These are phyloP conservation scores for Dioscorea dumetorum DNA, from an alignment of 106 monocot genomes.

Conservation along the genomic window DNA sequence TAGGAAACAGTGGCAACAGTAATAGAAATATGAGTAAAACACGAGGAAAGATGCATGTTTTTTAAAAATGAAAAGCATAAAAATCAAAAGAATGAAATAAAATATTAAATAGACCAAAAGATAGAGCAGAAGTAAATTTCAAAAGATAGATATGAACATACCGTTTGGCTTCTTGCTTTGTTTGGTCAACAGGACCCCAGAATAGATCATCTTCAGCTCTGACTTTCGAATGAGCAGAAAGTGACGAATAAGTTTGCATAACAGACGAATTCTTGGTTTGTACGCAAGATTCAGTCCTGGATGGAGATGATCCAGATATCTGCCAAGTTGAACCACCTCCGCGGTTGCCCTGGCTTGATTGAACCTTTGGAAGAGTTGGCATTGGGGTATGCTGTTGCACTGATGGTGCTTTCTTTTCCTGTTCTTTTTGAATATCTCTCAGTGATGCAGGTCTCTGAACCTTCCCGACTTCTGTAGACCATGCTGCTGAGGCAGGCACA, in stretches of 20 bases:
- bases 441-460: slow-evolving; percentile 54
- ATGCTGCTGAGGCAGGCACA: slow-evolving; percentile 55
- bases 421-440: slow-evolving; percentile 80
- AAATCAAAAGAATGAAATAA: background rate
- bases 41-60: too few relatives aligned
- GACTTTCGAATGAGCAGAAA: slow-evolving; percentile 36
- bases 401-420: slow-evolving; percentile 47
- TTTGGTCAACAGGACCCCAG: slow-evolving; percentile 79
- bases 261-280: slow-evolving; percentile 26
- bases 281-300: slow-evolving; percentile 37
- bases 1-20: too few relatives aligned
- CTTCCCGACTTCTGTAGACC: slow-evolving; percentile 65
- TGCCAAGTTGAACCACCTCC: slow-evolving; percentile 49
- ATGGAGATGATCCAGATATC: slow-evolving; percentile 60
- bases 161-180: slow-evolving; percentile 55
- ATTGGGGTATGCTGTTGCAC: slow-evolving; percentile 33
- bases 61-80: too few relatives aligned
- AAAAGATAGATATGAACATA: slow-evolving; percentile 14
- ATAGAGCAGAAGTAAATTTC: background rate
- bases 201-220: slow-evolving; percentile 87
- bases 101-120: background rate
- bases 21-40: too few relatives aligned
- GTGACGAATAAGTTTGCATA: slow-evolving; percentile 21
- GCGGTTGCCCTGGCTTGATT: slow-evolving; percentile 23
- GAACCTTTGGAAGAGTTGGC: slow-evolving; percentile 32